Percentiles rank a stretch among this genome's conserved stretches.
These are phyloP conservation scores for Diaporthe capsici DNA, from an alignment of 2,329 filamentous ascomycete genomes.

Conservation along the genomic window DNA sequence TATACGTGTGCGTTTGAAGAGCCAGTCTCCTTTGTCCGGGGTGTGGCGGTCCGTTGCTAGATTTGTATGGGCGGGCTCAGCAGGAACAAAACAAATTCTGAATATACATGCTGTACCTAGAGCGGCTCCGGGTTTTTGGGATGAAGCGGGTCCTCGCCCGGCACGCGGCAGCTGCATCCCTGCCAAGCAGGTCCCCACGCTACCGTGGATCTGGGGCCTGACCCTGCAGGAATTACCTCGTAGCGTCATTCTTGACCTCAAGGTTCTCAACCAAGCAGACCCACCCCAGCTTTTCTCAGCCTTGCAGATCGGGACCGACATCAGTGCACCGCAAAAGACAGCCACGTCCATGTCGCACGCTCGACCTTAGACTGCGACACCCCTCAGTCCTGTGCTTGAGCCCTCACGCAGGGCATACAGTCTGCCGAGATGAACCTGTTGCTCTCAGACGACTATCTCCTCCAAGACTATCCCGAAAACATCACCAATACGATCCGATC, in stretches of 20 bases:
- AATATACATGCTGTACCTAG: background rate
- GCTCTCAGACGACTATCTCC: conserved; percentile 73
- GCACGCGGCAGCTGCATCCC: conserved; percentile 29
- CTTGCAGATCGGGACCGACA: conserved; percentile 35
- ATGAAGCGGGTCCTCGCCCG: background rate
- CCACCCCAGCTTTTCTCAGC: conserved; percentile 38
- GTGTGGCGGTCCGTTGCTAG: background rate
- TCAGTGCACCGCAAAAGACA: background rate
- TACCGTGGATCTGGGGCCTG: conserved; percentile 23
- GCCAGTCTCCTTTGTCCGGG: background rate
- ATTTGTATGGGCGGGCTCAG: background rate
- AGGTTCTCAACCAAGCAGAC: background rate
- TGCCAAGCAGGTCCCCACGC: conserved; percentile 24
- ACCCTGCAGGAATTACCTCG: conserved; percentile 13
- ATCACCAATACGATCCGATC: conserved; percentile 88
- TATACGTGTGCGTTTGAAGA: background rate
- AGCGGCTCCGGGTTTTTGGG: conserved; percentile 18
- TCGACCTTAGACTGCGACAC: background rate
- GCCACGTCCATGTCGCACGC: conserved; percentile 1
- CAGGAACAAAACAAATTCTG: background rate
- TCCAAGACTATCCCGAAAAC: conserved; percentile 89
- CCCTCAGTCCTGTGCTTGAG: background rate
- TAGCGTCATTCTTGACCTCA: conserved; percentile 22
- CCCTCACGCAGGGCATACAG: conserved; percentile 19
- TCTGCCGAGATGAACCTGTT: conserved; percentile 68